Evolutionary conservation across 371 early-diverging fungal species (phyloP), one percentile per base, ranked within the genome.

Genomic region (Lichtheimia corymbifera): DNA sequence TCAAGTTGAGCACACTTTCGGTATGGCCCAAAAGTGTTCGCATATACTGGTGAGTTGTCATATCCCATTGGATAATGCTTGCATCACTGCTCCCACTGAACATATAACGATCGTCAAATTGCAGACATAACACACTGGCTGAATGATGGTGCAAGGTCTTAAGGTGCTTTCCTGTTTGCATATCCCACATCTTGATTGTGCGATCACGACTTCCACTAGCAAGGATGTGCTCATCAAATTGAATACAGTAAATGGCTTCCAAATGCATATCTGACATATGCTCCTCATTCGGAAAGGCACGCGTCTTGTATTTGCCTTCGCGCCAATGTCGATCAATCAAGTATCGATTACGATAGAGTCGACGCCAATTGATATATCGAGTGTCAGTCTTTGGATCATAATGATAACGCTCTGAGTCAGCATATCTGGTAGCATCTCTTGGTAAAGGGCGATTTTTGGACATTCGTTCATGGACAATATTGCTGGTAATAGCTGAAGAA

Each of bases 221-320:
- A 20, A 96, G 74, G 53, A 83, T 82, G 40, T 72, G 57, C 0
- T 74, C 73, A 61, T 92, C 91, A 62, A 91, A 91, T 71, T 93
- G 97, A 13, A 96, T 77, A 65, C 94, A 94, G 63, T 98, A 95
- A 35, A 99, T 93, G 24, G 94, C 89, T 59, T 97, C 98, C 0
- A 78, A 62, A 66, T 98, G 99, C 27, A 96, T 90, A 22, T 77
- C 76, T 2, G 53, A 15, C 53, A 25, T 47, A 2, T 51, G 11
- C n/a, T 52, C 55, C 24, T 58, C 53, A 47, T 54, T 55, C 45
- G 88, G 85, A 35, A 92, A 82, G 12, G 79, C 73, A 25, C 79
- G 73, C 14, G 82, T 72, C 9, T 77, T 79, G 55, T 78, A 88
- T 50, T 72, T 66, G 3, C 92, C 93, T 13, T 69, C 62, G 13